Conservation (phyloP, 139 green algal species). For the Coelastrella sp. region DNA sequence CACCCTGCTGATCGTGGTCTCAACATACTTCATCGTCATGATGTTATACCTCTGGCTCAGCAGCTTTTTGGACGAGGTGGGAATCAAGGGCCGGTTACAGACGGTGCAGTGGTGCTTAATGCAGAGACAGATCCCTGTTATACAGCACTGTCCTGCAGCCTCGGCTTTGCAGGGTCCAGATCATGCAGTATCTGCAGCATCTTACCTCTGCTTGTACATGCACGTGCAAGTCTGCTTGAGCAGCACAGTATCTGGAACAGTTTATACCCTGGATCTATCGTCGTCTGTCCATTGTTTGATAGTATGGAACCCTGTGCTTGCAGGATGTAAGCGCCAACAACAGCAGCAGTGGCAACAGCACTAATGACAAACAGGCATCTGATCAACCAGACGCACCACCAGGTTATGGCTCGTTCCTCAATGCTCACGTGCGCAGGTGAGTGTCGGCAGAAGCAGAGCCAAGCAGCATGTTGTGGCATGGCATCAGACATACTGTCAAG, state of each 20-base stretch:
- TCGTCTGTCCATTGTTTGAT: neutral
- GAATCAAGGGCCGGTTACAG: neutral
- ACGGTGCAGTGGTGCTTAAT: neutral
- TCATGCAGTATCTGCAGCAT: too few relatives aligned
- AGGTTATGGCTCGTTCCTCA: conserved; percentile 28
- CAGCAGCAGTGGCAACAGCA: conserved; percentile 30
- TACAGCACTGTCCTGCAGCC: neutral
- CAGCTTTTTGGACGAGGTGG: conserved; percentile 32
- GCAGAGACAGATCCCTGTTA: neutral
- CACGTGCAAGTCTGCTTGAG: too few relatives aligned
- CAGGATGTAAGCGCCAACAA: neutral
- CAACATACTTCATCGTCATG: conserved; percentile 44
- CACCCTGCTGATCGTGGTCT: conserved; percentile 35
- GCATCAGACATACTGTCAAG: too few relatives aligned
- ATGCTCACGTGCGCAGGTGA: conserved; percentile 42
- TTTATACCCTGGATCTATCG: too few relatives aligned
- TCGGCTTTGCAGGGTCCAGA: neutral
- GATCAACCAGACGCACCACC: conserved; percentile 6
- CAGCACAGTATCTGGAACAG: too few relatives aligned
- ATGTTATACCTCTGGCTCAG: conserved; percentile 43
- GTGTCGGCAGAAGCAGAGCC: too few relatives aligned
- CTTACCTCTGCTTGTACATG: too few relatives aligned
- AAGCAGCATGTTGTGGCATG: too few relatives aligned
- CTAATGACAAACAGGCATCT: neutral
- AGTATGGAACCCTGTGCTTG: too few relatives aligned